phyloP scores from a whole-genome alignment of 805 yeast species.

The Priceomyces fermenticarens region DNA sequence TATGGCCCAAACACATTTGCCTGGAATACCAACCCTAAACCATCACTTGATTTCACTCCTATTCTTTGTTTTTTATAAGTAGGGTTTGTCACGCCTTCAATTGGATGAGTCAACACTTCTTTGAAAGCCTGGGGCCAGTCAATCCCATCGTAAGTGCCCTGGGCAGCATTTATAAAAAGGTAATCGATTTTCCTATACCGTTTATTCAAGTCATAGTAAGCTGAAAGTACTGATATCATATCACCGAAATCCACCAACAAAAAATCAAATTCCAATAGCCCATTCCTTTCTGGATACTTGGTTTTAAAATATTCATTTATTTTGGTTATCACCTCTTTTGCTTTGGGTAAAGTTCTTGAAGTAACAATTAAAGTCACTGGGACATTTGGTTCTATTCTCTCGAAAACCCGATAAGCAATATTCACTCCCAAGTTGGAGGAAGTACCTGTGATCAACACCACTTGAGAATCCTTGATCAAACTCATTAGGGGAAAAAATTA shows the following conservation, averaged over 20 bases:
- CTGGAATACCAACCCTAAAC: constrained; percentile 84
- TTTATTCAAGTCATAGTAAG: constrained; percentile 64
- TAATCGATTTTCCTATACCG: constrained; percentile 70
- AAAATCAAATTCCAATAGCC: constrained; percentile 79
- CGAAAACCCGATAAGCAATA: constrained; percentile 76
- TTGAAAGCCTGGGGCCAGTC: constrained; percentile 78
- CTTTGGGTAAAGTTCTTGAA: constrained; percentile 84
- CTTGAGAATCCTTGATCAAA: constrained; percentile 19
- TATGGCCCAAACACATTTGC: constrained; percentile 97
- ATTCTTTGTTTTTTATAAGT: constrained; percentile 77
- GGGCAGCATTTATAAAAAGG: constrained; percentile 85
- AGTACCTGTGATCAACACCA: constrained; percentile 42
- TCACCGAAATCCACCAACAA: constrained; percentile 83
- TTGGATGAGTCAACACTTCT: constrained; percentile 64
- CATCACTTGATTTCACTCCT: constrained; percentile 76
- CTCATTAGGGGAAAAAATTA: constrained; percentile 1
- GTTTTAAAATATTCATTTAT: constrained; percentile 44
- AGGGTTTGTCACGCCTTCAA: constrained; percentile 85
- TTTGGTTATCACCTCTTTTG: constrained; percentile 63
- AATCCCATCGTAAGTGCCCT: constrained; percentile 81
- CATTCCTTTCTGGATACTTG: constrained; percentile 38
- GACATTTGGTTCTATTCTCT: constrained; percentile 48
- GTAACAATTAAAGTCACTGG: constrained; percentile 82
- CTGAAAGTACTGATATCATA: constrained; percentile 80
- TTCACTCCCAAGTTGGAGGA: constrained; percentile 77